These are phyloP conservation scores for Russula sp. DNA, from an alignment of 768 basidiomycete species.

Conservation along the genomic window DNA sequence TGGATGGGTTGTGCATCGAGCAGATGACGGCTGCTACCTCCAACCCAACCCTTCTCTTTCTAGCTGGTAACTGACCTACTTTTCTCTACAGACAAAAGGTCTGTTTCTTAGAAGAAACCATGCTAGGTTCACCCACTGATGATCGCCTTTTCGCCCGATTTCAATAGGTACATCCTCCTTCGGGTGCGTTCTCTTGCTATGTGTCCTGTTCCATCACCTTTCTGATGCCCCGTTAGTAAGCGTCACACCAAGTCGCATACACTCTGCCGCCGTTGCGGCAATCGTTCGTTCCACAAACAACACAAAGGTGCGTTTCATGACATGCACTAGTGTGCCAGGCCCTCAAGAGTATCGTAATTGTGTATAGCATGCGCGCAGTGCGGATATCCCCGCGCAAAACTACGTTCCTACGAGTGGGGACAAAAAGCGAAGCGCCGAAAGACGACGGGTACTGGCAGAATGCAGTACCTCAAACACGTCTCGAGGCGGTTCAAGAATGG, in stretches of 20 bases:
- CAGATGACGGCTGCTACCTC: slow-evolving; percentile 39
- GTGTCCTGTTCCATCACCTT: background rate
- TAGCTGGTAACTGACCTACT: slow-evolving; percentile 27
- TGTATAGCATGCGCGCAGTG: slow-evolving; percentile 85
- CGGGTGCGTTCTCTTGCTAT: slow-evolving; percentile 56
- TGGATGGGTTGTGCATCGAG: slow-evolving; percentile 37
- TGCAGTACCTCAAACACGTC: slow-evolving; percentile 90
- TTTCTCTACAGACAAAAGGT: slow-evolving; percentile 76
- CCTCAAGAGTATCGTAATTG: slow-evolving; percentile 1
- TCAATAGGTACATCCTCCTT: slow-evolving; percentile 92
- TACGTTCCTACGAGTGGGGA: slow-evolving; percentile 97
- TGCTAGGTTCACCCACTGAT: slow-evolving; percentile 25
- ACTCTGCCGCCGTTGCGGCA: slow-evolving; percentile 95
- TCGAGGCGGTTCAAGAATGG: slow-evolving; percentile 98
- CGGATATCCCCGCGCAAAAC: slow-evolving; percentile 93
- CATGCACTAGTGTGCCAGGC: background rate
- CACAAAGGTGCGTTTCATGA: slow-evolving; percentile 75
- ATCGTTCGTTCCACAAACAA: slow-evolving; percentile 96
- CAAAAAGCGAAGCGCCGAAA: slow-evolving; percentile 99
- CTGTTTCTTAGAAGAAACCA: slow-evolving; percentile 25
- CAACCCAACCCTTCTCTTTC: slow-evolving; percentile 1
- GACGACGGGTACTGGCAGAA: slow-evolving; percentile 97
- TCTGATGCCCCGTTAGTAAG: slow-evolving; percentile 57
- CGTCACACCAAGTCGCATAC: slow-evolving; percentile 96
- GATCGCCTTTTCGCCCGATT: slow-evolving; percentile 13